Percentiles rank a stretch among this genome's conserved stretches.
phyloP scores from a whole-genome alignment of 805 yeast species.

The Clavispora vitiphila region DNA sequence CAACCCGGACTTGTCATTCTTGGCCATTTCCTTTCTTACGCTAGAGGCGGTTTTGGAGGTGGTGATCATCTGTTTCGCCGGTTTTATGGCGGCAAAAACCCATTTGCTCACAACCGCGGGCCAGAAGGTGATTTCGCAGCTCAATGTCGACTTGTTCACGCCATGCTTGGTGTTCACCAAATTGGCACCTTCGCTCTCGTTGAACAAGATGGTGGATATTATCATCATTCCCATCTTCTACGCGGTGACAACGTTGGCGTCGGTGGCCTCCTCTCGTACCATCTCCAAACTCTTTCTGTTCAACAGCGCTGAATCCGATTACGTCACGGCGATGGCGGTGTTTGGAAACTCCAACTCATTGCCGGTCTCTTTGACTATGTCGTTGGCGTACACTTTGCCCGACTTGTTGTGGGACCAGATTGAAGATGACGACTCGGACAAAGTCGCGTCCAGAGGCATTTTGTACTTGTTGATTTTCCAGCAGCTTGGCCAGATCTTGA shows the following conservation, averaged over 20 bases:
- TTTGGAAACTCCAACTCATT: slow-evolving; percentile 94
- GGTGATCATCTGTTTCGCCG: slow-evolving; percentile 78
- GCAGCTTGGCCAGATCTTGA: slow-evolving; percentile 74
- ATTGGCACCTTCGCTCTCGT: slow-evolving; percentile 58
- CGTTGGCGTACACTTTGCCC: slow-evolving; percentile 72
- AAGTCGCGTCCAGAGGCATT: slow-evolving; percentile 74
- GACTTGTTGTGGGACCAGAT: slow-evolving; percentile 72
- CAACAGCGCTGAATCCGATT: slow-evolving; percentile 75
- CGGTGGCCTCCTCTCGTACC: slow-evolving; percentile 57
- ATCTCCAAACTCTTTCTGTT: slow-evolving; percentile 51
- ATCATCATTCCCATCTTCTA: slow-evolving; percentile 80
- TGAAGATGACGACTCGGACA: slow-evolving; percentile 59
- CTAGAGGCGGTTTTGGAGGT: slow-evolving; percentile 91
- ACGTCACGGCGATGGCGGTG: slow-evolving; percentile 94
- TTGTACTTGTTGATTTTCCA: slow-evolving; percentile 70
- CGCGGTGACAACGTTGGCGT: slow-evolving; percentile 75
- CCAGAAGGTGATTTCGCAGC: slow-evolving; percentile 69
- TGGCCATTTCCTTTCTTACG: slow-evolving; percentile 58
- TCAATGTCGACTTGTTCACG: slow-evolving; percentile 89
- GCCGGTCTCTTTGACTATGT: slow-evolving; percentile 85
- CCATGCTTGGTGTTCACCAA: slow-evolving; percentile 93
- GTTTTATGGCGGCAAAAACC: slow-evolving; percentile 74
- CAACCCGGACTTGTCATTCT: slow-evolving; percentile 29
- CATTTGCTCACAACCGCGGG: slow-evolving; percentile 66
- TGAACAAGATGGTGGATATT: slow-evolving; percentile 74